These are phyloP conservation scores for Candida namnaoensis DNA, from an alignment of 805 yeast genomes.

Conservation along the genomic window DNA sequence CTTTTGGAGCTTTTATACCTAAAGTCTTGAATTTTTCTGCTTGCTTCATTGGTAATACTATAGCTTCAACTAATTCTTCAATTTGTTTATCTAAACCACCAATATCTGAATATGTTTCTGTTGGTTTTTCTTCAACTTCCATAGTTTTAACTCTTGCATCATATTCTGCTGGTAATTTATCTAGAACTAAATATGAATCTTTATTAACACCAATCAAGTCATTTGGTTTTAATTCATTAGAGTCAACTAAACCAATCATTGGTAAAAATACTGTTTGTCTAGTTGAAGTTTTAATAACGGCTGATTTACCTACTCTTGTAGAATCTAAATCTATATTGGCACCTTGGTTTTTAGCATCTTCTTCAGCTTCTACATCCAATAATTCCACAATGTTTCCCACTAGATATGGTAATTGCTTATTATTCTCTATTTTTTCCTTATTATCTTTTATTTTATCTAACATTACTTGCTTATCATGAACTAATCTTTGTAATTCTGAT, in stretches of 20 bases:
- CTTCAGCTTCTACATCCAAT: conserved; percentile 79
- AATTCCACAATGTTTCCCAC: conserved; percentile 96
- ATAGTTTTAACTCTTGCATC: conserved; percentile 97
- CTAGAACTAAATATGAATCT: conserved; percentile 88
- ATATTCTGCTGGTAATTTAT: conserved; percentile 93
- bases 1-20: conserved; percentile 97
- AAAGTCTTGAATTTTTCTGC: conserved; percentile 90
- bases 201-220: conserved; percentile 97
- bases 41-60: conserved; percentile 96
- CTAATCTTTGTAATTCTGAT: conserved; percentile 81
- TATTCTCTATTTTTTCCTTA: conserved; percentile 91
- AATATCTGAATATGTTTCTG: conserved; percentile 93
- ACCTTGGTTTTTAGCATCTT: conserved; percentile 77
- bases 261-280: conserved; percentile 97
- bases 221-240: conserved; percentile 88
- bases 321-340: conserved; percentile 93
- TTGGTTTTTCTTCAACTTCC: conserved; percentile 99
- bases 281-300: conserved; percentile 95
- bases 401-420: conserved; percentile 89
- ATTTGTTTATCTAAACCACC: conserved; percentile 98
- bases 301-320: conserved; percentile 89
- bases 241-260: conserved; percentile 90
- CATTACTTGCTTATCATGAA: conserved; percentile 92
- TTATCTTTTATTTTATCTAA: conserved; percentile 89
- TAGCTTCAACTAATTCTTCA: conserved; percentile 97